Percentiles rank a stretch among this genome's conserved stretches.
These are phyloP conservation scores for Rhynchosporium graminicola DNA, from an alignment of 2,329 filamentous ascomycete genomes.

Conservation along the genomic window DNA sequence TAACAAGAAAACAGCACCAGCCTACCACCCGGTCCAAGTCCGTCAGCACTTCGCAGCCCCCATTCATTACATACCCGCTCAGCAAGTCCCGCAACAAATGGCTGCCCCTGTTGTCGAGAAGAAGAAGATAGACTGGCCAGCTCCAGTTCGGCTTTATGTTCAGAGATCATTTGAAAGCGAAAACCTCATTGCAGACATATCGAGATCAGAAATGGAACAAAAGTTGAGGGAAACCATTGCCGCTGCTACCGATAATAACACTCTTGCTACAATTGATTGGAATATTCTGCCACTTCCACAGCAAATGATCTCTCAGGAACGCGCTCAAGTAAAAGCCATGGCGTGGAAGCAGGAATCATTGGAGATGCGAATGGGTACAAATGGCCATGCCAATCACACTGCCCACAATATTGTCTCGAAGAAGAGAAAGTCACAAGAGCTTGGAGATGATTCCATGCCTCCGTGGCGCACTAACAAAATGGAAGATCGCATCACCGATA, in stretches of 20 bases:
- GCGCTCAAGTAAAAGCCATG: conserved; percentile 54
- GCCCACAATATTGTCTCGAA: conserved; percentile 50
- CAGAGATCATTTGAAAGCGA: conserved; percentile 81
- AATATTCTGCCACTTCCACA: conserved; percentile 80
- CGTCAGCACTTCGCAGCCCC: conserved; percentile 43
- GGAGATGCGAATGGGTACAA: conserved; percentile 31
- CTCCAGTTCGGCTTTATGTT: conserved; percentile 84
- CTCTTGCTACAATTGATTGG: conserved; percentile 79
- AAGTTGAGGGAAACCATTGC: conserved; percentile 87
- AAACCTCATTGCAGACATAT: conserved; percentile 64
- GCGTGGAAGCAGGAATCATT: conserved; percentile 38
- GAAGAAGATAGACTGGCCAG: conserved; percentile 71
- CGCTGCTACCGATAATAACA: conserved; percentile 71
- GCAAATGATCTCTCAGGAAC: conserved; percentile 66
- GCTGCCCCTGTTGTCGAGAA: conserved; percentile 45
- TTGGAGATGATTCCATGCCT: conserved; percentile 55
- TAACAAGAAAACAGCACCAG: conserved; percentile 43
- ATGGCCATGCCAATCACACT: conserved; percentile 25
- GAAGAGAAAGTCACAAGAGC: conserved; percentile 80
- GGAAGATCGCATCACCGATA: conserved; percentile 72
- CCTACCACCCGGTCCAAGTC: conserved; percentile 49
- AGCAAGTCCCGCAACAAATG: conserved; percentile 31
- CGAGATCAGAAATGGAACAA: conserved; percentile 71
- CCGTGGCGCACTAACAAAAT: conserved; percentile 77
- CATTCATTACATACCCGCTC: conserved; percentile 40